Conservation (phyloP, 2,329 filamentous ascomycete genomes). For the Ceratocystis colombiana region DNA sequence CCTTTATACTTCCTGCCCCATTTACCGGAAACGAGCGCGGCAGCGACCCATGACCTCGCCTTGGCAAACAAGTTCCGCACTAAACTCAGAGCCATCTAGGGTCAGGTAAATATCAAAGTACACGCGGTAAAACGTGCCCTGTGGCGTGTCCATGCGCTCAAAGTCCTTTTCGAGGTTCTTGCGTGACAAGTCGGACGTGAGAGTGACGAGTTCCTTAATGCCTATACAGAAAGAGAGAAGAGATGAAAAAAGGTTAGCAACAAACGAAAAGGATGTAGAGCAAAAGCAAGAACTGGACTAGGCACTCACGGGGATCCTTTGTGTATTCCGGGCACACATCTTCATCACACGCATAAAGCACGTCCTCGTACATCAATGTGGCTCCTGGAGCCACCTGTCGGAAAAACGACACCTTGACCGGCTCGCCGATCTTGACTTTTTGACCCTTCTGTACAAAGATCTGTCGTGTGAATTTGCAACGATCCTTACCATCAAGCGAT, state of each 20-base stretch:
- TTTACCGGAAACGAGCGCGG: constrained; percentile 71
- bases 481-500: constrained; percentile 89
- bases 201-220: constrained; percentile 97
- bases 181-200: constrained; percentile 90
- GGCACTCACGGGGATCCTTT: constrained; percentile 88
- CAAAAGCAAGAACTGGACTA: too few species aligned
- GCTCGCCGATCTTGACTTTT: constrained; percentile 97
- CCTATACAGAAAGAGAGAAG: constrained; percentile 42
- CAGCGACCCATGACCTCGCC: constrained; percentile 98
- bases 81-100: constrained; percentile 94
- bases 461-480: constrained; percentile 96
- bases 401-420: constrained; percentile 98
- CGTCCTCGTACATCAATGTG: constrained; percentile 98
- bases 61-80: constrained; percentile 96
- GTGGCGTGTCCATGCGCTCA: constrained; percentile 96
- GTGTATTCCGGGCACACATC: constrained; percentile 98
- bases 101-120: constrained; percentile 80
- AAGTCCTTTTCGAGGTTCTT: constrained; percentile 99
- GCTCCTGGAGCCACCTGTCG: constrained; percentile 92
- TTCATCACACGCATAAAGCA: constrained; percentile 93
- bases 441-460: constrained; percentile 99
- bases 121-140: constrained; percentile 86
- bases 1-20: background rate
- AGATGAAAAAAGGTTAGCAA: constrained; percentile 11
- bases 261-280: too few species aligned